Conservation (phyloP, 352 stramenopile species). For the Pythium coloratum region DNA sequence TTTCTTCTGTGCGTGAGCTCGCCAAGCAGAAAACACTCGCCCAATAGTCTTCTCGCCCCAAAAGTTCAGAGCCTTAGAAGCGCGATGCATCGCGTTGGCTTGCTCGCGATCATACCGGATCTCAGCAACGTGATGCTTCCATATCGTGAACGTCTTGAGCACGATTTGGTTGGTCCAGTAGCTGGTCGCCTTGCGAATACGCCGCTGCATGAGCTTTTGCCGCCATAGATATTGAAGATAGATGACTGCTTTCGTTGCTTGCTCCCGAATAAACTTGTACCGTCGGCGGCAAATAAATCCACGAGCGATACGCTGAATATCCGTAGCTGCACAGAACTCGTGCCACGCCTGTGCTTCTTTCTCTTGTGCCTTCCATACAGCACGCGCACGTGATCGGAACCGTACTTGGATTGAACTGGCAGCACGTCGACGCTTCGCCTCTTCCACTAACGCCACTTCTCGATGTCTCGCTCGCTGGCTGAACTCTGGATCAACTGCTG, state of each 20-base stretch:
- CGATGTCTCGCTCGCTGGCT: slow-evolving; percentile 39
- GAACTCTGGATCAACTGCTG: slow-evolving; percentile 34
- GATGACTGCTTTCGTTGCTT: slow-evolving; percentile 40
- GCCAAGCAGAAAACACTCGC: slow-evolving; percentile 52
- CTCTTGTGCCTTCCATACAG: slow-evolving; percentile 25
- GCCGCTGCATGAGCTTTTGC: slow-evolving; percentile 41
- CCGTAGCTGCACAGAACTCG: slow-evolving; percentile 49
- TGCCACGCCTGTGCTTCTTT: slow-evolving; percentile 39
- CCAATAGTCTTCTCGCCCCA: slow-evolving; percentile 58
- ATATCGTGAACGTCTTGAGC: slow-evolving; percentile 53
- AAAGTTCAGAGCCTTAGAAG: slow-evolving; percentile 57
- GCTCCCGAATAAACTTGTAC: slow-evolving; percentile 41
- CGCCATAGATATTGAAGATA: slow-evolving; percentile 67
- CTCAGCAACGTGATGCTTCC: slow-evolving; percentile 35
- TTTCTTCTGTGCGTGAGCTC: slow-evolving; percentile 36
- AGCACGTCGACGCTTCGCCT: slow-evolving; percentile 32
- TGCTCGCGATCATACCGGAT: slow-evolving; percentile 28
- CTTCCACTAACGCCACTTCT: slow-evolving; percentile 27
- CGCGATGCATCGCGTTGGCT: slow-evolving; percentile 29
- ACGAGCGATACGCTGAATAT: slow-evolving; percentile 60
- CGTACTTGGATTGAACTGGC: slow-evolving; percentile 41
- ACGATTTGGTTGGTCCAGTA: slow-evolving; percentile 63
- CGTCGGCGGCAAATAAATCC: slow-evolving; percentile 41
- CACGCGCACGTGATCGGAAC: slow-evolving; percentile 37
- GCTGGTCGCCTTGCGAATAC: slow-evolving; percentile 45